These are phyloP conservation scores for Calocera viscosa DNA, from an alignment of 768 basidiomycete species.

Conservation along the genomic window DNA sequence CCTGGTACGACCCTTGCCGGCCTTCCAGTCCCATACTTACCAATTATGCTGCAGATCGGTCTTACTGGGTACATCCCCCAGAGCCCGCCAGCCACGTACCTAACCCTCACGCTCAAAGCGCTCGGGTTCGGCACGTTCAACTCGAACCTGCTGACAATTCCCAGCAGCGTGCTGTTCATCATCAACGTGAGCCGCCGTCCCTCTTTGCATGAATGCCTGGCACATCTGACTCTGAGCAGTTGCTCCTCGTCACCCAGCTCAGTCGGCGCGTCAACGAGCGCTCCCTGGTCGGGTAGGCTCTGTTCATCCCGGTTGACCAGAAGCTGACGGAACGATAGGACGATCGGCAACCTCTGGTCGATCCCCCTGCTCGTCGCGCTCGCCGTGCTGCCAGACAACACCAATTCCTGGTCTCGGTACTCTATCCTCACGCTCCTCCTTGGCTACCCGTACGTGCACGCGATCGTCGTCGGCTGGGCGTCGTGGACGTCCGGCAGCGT, in stretches of 20 bases:
- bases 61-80: slow-evolving; percentile 36
- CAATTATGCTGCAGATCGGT: slow-evolving; percentile 14
- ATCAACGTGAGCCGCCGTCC: slow-evolving; percentile 12
- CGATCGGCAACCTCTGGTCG: slow-evolving; percentile 49
- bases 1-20: slow-evolving; percentile 24
- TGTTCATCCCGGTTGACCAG: slow-evolving; percentile 41
- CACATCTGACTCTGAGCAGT: not conserved
- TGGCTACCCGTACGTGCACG: slow-evolving; percentile 42
- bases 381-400: slow-evolving; percentile 32
- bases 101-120: slow-evolving; percentile 48
- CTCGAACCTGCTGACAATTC: slow-evolving; percentile 50
- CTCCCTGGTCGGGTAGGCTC: slow-evolving; percentile 27
- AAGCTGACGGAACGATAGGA: slow-evolving; percentile 44
- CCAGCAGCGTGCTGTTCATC: slow-evolving; percentile 42
- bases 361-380: slow-evolving; percentile 47
- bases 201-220: not conserved
- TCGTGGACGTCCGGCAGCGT: slow-evolving; percentile 52
- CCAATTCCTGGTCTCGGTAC: slow-evolving; percentile 18
- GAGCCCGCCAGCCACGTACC: slow-evolving; percentile 47
- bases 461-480: slow-evolving; percentile 37
- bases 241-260: not conserved
- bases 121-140: slow-evolving; percentile 53
- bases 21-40: not conserved
- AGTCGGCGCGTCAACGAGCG: not conserved
- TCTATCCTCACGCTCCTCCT: slow-evolving; percentile 27